A percentile compares a stretch with the other conserved stretches of the same genome.
phyloP scores from a whole-genome alignment of 2,329 filamentous ascomycete species.

The Venturia asperata region DNA sequence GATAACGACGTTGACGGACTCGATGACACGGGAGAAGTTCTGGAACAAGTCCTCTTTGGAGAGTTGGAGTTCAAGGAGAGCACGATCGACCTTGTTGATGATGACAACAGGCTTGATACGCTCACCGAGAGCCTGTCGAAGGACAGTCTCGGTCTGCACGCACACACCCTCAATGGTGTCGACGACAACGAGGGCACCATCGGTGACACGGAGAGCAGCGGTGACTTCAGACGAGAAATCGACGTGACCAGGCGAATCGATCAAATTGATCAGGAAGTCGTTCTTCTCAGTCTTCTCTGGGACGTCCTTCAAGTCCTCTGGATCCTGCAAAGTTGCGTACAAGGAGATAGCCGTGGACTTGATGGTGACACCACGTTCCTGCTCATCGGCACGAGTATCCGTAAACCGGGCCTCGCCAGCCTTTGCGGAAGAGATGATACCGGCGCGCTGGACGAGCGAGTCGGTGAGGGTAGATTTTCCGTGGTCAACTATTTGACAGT shows the following conservation, averaged over 20 bases:
- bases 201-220: slow-evolving; percentile 98
- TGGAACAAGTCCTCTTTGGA: slow-evolving; percentile 99
- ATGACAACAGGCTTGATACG: slow-evolving; percentile 99
- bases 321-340: slow-evolving; percentile 73
- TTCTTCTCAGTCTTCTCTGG: slow-evolving; percentile 81
- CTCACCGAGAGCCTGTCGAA: slow-evolving; percentile 98
- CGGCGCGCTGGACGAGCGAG: slow-evolving; percentile 96
- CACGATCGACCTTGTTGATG: slow-evolving; percentile 99
- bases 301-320: slow-evolving; percentile 92
- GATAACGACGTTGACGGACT: slow-evolving; percentile 99
- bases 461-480: slow-evolving; percentile 99
- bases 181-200: slow-evolving; percentile 98
- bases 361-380: slow-evolving; percentile 99
- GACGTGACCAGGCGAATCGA: slow-evolving; percentile 99
- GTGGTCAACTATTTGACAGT: slow-evolving; percentile 67
- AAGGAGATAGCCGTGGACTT: slow-evolving; percentile 99
- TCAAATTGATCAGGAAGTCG: slow-evolving; percentile 99
- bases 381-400: slow-evolving; percentile 94
- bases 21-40: slow-evolving; percentile 98
- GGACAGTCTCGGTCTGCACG: slow-evolving; percentile 99
- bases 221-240: slow-evolving; percentile 99
- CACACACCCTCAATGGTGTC: slow-evolving; percentile 99
- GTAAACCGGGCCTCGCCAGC: slow-evolving; percentile 93
- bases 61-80: slow-evolving; percentile 97
- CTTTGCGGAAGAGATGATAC: slow-evolving; percentile 98